Evolutionary conservation across 2,329 filamentous ascomycete species (phyloP).

Genomic region (Colletotrichum graminicola): DNA sequence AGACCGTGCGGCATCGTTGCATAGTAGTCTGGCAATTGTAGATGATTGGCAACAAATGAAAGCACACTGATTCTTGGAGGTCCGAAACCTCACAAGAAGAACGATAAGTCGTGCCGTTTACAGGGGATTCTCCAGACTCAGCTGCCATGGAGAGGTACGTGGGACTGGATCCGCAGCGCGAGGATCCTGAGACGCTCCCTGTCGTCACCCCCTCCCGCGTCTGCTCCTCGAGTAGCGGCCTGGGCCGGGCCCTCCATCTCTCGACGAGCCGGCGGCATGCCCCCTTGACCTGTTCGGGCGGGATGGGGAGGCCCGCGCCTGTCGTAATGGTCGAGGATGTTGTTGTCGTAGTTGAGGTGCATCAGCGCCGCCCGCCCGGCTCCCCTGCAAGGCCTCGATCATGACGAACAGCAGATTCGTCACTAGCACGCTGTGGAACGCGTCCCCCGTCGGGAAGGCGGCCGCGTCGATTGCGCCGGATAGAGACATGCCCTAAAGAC

Average conservation of each 20-base stretch:
- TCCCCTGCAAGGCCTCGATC: slow-evolving; percentile 56
- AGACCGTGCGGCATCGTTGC: no score
- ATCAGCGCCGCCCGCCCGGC: slow-evolving; percentile 55
- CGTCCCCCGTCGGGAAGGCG: slow-evolving; percentile 3
- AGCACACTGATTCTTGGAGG: no score
- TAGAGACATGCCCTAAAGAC: not conserved
- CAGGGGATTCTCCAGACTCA: no score
- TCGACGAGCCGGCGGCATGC: slow-evolving; percentile 41
- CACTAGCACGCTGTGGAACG: slow-evolving; percentile 44
- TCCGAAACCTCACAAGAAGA: no score
- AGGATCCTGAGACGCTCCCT: slow-evolving; percentile 23
- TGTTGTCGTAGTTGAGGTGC: slow-evolving; percentile 53
- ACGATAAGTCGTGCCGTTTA: no score
- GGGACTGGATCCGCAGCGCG: slow-evolving; percentile 24
- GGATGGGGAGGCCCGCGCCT: slow-evolving; percentile 21
- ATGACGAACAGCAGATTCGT: slow-evolving; percentile 57
- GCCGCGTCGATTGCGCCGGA: not conserved
- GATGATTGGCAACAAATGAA: no score
- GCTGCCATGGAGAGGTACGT: slow-evolving; percentile 14
- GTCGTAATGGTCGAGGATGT: slow-evolving; percentile 26
- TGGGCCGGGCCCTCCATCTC: slow-evolving; percentile 20
- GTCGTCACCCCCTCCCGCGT: not conserved
- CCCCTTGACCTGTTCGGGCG: slow-evolving; percentile 21
- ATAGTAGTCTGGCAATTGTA: no score
- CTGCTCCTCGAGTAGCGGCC: slow-evolving; percentile 44